phyloP scores from a whole-genome alignment of 1,284 basidiomycete genomes.

The Ustilago trichophora region DNA sequence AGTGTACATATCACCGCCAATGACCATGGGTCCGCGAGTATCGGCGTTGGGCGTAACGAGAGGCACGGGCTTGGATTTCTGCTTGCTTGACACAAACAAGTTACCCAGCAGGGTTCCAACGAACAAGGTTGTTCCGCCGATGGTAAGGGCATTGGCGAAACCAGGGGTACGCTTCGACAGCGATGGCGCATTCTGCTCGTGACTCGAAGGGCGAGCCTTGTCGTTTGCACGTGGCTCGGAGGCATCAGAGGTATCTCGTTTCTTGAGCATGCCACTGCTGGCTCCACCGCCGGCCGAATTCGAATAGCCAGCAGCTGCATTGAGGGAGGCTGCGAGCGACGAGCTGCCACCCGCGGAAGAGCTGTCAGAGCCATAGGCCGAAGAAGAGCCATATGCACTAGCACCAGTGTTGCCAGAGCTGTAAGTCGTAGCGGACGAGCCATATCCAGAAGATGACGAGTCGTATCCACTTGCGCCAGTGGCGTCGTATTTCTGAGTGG shows the following conservation, averaged over 20 bases:
- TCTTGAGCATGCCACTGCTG: constrained; percentile 16
- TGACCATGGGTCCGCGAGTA: constrained; percentile 18
- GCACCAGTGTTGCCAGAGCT: background rate
- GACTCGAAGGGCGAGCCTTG: constrained; percentile 10
- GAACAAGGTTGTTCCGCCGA: constrained; percentile 33
- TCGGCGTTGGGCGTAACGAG: constrained; percentile 22
- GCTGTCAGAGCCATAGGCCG: background rate
- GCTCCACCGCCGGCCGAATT: background rate
- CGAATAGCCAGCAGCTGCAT: constrained; percentile 22
- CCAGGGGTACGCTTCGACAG: constrained; percentile 26
- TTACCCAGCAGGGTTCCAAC: constrained; percentile 19
- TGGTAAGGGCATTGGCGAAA: background rate
- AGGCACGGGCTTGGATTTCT: constrained; percentile 36
- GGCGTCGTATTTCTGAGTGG: too few species aligned
- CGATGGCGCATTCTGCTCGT: background rate
- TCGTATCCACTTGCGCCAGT: background rate
- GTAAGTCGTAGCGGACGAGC: background rate
- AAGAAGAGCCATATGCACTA: background rate
- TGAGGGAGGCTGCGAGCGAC: constrained; percentile 7
- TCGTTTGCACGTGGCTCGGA: too few species aligned
- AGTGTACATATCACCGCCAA: constrained; percentile 30
- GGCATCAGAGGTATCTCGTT: background rate
- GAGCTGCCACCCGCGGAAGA: background rate
- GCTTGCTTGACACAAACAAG: background rate
- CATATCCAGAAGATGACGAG: background rate